These are phyloP conservation scores for Hyphodiscus sp. DNA, from an alignment of 2,329 filamentous ascomycete species.

Conservation along the genomic window DNA sequence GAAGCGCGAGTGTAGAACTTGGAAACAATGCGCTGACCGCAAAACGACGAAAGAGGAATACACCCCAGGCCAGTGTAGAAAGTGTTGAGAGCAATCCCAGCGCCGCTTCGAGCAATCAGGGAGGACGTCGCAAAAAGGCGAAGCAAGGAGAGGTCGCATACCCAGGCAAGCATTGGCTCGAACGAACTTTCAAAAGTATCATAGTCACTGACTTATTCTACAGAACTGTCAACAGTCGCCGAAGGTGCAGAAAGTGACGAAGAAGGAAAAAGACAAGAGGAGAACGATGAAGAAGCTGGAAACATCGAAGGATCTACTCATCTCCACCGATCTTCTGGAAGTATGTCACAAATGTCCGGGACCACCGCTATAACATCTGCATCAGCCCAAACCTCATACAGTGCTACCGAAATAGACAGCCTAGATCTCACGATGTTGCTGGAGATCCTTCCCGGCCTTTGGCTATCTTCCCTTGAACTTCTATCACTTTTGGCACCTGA, in stretches of 20 bases:
- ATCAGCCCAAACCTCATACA: constrained; percentile 12
- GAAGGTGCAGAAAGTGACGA: constrained; percentile 18
- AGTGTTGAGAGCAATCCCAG: constrained; percentile 19
- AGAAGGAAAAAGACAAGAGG: constrained; percentile 1
- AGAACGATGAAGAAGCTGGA: constrained; percentile 4
- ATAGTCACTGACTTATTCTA: constrained; percentile 6
- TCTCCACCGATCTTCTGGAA: constrained; percentile 10
- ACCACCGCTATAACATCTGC: constrained; percentile 18
- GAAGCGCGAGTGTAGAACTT: constrained; percentile 34
- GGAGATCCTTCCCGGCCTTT: constrained; percentile 34
- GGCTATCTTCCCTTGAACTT: constrained; percentile 29
- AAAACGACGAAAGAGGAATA: constrained; percentile 2
- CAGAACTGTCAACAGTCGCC: constrained; percentile 25
- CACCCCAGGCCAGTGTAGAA: constrained; percentile 20
- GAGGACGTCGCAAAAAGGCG: constrained; percentile 11
- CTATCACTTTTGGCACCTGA: constrained; percentile 32
- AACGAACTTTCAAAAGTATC: background rate
- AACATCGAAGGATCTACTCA: constrained; percentile 1
- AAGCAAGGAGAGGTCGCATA: constrained; percentile 2
- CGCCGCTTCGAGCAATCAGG: constrained; percentile 12
- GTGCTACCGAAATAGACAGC: constrained; percentile 21
- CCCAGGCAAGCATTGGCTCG: constrained; percentile 9
- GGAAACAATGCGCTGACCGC: constrained; percentile 12
- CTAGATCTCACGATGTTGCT: constrained; percentile 32
- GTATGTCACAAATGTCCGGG: constrained; percentile 20